phyloP scores from a whole-genome alignment of 2,329 filamentous ascomycete species.

The Fusarium penzigii region DNA sequence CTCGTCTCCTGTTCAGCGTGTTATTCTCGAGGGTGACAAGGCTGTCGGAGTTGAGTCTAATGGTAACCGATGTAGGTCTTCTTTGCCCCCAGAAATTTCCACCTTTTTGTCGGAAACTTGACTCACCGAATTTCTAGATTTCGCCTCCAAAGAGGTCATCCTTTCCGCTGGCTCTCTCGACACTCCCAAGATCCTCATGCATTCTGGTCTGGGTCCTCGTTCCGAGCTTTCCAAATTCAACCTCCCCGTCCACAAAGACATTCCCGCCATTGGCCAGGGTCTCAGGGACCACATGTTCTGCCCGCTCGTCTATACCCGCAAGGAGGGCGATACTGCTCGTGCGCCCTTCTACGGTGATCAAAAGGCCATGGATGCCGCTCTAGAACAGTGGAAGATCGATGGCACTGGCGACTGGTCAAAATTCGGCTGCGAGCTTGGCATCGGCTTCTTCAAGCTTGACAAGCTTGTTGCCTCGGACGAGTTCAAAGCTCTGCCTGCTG shows the following conservation, averaged over 20 bases:
- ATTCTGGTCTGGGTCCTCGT: slow-evolving; percentile 21
- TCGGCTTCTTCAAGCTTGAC: slow-evolving; percentile 48
- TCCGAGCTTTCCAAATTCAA: slow-evolving; percentile 14
- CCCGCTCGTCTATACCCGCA: slow-evolving; percentile 40
- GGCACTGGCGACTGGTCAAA: slow-evolving; percentile 42
- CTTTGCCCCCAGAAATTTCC: not conserved
- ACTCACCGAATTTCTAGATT: slow-evolving; percentile 18
- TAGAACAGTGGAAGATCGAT: slow-evolving; percentile 49
- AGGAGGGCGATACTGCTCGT: slow-evolving; percentile 43
- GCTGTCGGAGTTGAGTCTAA: slow-evolving; percentile 19
- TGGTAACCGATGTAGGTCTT: slow-evolving; percentile 17
- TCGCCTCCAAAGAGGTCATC: slow-evolving; percentile 44
- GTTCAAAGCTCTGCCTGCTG: slow-evolving; percentile 49
- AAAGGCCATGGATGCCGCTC: slow-evolving; percentile 43
- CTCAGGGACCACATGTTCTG: slow-evolving; percentile 43
- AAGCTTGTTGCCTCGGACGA: slow-evolving; percentile 43
- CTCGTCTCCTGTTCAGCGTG: slow-evolving; percentile 15
- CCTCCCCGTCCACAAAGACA: slow-evolving; percentile 29
- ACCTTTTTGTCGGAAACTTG: not conserved
- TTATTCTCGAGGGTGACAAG: slow-evolving; percentile 18
- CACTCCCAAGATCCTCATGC: slow-evolving; percentile 45
- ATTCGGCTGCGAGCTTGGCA: slow-evolving; percentile 39
- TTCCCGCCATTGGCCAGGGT: slow-evolving; percentile 41
- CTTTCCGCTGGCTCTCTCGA: slow-evolving; percentile 45
- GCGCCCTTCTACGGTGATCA: slow-evolving; percentile 46